Evolutionary conservation across 495 filamentous ascomycete genomes (phyloP).

Genomic region (Aspergillus saccharolyticus): DNA sequence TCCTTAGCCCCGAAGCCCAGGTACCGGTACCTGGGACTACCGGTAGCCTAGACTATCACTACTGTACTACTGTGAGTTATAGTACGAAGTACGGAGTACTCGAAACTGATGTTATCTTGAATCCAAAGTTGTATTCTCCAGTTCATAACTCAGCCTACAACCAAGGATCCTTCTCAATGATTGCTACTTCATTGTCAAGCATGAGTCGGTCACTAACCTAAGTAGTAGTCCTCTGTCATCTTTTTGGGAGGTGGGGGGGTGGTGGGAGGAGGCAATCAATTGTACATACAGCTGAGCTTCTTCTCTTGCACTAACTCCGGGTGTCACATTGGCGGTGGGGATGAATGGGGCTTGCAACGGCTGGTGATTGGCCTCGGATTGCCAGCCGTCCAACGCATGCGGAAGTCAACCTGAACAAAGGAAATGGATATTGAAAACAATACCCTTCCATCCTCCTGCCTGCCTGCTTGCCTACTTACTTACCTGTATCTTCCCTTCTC

Average conservation of each 20-base stretch:
- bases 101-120: too few species aligned
- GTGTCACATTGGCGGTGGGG: background rate
- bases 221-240: too few species aligned
- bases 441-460: conserved; percentile 7
- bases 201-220: background rate
- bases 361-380: conserved; percentile 13
- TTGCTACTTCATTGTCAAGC: background rate
- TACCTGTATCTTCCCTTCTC: background rate
- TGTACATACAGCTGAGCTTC: too few species aligned
- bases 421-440: conserved; percentile 17
- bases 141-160: too few species aligned
- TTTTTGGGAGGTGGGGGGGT: too few species aligned
- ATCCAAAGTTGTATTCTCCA: too few species aligned
- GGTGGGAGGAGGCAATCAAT: background rate
- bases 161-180: background rate
- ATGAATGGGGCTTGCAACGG: background rate
- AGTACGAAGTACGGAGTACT: too few species aligned
- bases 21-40: background rate
- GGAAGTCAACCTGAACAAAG: conserved; percentile 32
- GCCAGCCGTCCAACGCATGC: conserved; percentile 35
- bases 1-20: background rate
- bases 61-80: too few species aligned
- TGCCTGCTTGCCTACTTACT: too few species aligned
- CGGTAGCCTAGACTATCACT: too few species aligned
- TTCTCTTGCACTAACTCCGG: too few species aligned